Conservation (phyloP, 352 stramenopile species). For the Phytophthora palmivora region DNA sequence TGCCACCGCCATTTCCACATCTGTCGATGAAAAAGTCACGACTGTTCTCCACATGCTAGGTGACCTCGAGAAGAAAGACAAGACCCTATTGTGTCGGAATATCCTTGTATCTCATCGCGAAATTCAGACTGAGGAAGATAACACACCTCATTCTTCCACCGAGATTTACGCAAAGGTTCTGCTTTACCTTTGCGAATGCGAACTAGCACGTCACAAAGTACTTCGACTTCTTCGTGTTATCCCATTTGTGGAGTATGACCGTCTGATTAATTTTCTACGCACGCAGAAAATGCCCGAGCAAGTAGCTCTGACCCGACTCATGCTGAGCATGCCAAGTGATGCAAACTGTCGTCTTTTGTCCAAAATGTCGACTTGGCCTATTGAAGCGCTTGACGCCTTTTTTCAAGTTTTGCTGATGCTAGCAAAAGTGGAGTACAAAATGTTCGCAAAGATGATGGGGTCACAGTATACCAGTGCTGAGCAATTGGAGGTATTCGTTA, state of each 20-base stretch:
- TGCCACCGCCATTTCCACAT: background rate
- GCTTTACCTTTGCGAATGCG: conserved; percentile 53
- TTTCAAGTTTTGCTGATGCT: conserved; percentile 73
- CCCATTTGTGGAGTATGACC: conserved; percentile 37
- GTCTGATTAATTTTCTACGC: conserved; percentile 55
- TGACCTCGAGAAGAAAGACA: conserved; percentile 48
- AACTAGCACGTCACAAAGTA: conserved; percentile 50
- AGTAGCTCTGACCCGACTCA: conserved; percentile 62
- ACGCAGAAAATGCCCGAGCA: conserved; percentile 67
- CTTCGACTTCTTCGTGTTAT: conserved; percentile 58
- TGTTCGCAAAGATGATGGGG: conserved; percentile 58
- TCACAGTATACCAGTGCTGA: conserved; percentile 49
- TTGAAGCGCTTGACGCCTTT: conserved; percentile 61
- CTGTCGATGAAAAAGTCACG: conserved; percentile 12
- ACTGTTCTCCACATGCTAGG: conserved; percentile 55
- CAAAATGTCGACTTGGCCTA: conserved; percentile 47
- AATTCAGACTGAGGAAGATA: conserved; percentile 9
- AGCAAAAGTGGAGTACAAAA: conserved; percentile 66
- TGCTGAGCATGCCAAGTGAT: conserved; percentile 56
- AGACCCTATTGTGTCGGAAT: conserved; percentile 41
- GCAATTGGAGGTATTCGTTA: conserved; percentile 53
- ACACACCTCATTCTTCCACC: background rate
- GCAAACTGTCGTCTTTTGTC: conserved; percentile 56
- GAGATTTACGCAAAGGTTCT: conserved; percentile 42
- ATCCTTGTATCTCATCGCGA: conserved; percentile 30